Conservation (phyloP, 2,329 filamentous ascomycete genomes). For the Periconia sp. region DNA sequence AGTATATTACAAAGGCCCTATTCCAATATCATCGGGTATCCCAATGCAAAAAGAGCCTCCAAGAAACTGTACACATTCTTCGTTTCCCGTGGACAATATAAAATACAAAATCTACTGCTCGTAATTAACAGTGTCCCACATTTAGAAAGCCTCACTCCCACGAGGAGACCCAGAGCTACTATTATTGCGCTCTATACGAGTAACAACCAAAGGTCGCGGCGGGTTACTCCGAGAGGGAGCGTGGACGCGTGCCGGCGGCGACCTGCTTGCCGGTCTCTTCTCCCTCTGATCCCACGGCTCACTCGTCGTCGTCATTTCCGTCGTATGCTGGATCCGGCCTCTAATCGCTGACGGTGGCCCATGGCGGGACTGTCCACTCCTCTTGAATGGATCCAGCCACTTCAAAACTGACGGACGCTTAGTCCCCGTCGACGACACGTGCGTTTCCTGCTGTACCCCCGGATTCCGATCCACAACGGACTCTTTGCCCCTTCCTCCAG, state of each 20-base stretch:
- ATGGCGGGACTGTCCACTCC: not conserved
- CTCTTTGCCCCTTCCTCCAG: not conserved
- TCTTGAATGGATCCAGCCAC: not conserved
- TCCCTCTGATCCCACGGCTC: not conserved
- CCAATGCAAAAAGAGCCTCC: no score
- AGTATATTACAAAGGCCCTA: not conserved
- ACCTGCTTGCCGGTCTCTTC: no score
- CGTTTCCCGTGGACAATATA: no score
- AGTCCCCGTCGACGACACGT: not conserved
- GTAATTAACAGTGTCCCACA: no score
- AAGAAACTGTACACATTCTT: no score
- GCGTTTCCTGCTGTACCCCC: not conserved
- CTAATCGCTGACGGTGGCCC: no score
- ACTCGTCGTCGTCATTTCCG: not conserved
- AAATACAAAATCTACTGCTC: no score
- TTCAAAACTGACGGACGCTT: not conserved
- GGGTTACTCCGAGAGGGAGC: slow-evolving; percentile 14
- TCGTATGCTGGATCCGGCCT: not conserved
- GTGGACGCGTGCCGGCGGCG: no score
- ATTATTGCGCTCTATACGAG: not conserved
- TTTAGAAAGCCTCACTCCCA: no score
- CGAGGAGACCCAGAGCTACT: no score
- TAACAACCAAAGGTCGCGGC: slow-evolving; percentile 17
- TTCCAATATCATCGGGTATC: not conserved
- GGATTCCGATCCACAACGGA: not conserved